These are phyloP conservation scores for Cryptococcus sp. DNA, from an alignment of 1,284 basidiomycete species.

Conservation along the genomic window DNA sequence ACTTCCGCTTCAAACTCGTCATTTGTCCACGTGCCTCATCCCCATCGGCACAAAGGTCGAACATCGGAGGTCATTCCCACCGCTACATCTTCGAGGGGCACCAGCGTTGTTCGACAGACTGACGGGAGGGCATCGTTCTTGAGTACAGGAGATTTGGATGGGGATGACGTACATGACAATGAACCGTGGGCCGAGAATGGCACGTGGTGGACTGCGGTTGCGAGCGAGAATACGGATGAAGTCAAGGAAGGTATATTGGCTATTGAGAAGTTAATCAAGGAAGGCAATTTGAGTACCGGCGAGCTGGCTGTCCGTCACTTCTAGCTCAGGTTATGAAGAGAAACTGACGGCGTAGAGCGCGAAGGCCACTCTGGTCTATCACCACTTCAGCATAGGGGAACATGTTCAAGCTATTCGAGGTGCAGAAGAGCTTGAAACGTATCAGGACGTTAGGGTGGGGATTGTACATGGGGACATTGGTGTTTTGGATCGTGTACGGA, in stretches of 20 bases:
- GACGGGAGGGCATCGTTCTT: constrained; percentile 21
- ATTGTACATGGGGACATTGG: constrained; percentile 45
- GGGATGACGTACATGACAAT: constrained; percentile 29
- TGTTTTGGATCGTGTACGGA: constrained; percentile 47
- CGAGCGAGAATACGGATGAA: constrained; percentile 19
- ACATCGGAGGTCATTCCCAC: not conserved
- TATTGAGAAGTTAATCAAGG: constrained; percentile 13
- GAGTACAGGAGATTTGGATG: constrained; percentile 32
- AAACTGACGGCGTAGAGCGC: constrained; percentile 27
- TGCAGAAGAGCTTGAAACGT: constrained; percentile 57
- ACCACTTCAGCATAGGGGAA: constrained; percentile 66
- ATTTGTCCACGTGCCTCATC: constrained; percentile 40
- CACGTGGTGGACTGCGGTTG: constrained; percentile 27
- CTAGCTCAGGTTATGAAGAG: constrained; percentile 47
- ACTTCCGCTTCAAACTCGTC: constrained; percentile 25
- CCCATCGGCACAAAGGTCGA: constrained; percentile 6
- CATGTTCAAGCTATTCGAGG: constrained; percentile 61
- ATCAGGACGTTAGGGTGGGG: constrained; percentile 32
- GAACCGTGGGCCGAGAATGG: constrained; percentile 24
- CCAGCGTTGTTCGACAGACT: constrained; percentile 1
- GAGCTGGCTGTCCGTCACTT: constrained; percentile 55
- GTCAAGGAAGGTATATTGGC: constrained; percentile 23
- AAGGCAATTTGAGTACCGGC: constrained; percentile 15
- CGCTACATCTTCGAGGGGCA: constrained; percentile 4
- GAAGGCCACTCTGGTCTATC: constrained; percentile 64